Evolutionary conservation across 1,139 yeast genomes (phyloP).

Genomic region (Yarrowia galli): DNA sequence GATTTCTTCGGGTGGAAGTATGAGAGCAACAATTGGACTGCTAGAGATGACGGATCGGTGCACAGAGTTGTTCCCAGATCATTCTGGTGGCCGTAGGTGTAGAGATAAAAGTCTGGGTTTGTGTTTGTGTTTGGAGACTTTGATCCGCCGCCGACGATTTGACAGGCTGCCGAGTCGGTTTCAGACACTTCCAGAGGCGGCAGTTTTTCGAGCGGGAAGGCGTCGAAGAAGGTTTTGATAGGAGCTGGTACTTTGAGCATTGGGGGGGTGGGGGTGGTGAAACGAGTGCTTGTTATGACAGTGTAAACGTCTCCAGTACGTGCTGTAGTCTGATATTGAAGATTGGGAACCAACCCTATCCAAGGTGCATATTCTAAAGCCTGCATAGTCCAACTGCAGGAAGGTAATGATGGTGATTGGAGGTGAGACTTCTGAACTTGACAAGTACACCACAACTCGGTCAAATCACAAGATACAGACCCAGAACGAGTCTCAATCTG

Average conservation of each 20-base stretch:
- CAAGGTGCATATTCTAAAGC: too few relatives aligned
- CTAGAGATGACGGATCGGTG: conserved; percentile 18
- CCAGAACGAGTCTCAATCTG: too few relatives aligned
- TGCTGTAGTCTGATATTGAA: too few relatives aligned
- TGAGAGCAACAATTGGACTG: conserved; percentile 25
- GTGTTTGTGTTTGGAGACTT: background rate
- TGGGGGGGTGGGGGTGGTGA: background rate
- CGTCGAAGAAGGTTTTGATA: conserved; percentile 33
- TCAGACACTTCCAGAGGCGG: conserved; percentile 34
- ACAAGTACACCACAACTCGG: too few relatives aligned
- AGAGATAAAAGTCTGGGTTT: conserved; percentile 29
- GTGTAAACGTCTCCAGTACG: too few relatives aligned
- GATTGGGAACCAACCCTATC: too few relatives aligned
- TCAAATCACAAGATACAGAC: too few relatives aligned
- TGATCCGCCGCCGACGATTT: conserved; percentile 6
- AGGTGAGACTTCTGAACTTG: too few relatives aligned
- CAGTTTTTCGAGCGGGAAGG: conserved; percentile 28
- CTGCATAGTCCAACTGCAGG: too few relatives aligned
- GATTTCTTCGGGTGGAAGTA: conserved; percentile 10
- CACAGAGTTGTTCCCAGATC: conserved; percentile 8
- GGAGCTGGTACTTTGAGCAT: conserved; percentile 37
- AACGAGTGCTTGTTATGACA: too few relatives aligned
- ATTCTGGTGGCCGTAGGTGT: conserved; percentile 28
- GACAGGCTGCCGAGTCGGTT: conserved; percentile 2
- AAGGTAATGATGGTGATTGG: too few relatives aligned